Evolutionary conservation across 495 filamentous ascomycete species (phyloP).

Genomic region (Xylaria bambusicola): DNA sequence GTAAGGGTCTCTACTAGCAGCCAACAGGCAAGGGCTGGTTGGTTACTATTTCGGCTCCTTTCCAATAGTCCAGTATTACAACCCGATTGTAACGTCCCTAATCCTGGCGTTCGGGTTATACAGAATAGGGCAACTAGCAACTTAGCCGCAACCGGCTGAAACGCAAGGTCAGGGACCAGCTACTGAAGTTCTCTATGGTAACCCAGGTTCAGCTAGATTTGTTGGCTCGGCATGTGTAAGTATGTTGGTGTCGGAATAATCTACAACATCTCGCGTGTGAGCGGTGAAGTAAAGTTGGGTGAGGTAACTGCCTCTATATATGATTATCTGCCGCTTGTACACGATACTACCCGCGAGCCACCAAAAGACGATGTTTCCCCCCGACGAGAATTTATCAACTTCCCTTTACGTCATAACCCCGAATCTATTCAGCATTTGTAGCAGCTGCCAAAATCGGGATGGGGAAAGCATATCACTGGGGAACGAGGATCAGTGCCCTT

Average conservation of each 20-base stretch:
- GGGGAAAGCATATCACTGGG: too few species aligned
- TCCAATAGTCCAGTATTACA: not conserved
- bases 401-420: too few species aligned
- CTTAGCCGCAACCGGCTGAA: constrained; percentile 17
- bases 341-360: too few species aligned
- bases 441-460: too few species aligned
- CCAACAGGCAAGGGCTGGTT: constrained; percentile 1
- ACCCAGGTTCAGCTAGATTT: not conserved
- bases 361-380: too few species aligned
- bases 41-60: not conserved
- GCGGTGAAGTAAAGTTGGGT: not conserved
- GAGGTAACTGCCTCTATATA: not conserved
- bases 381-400: too few species aligned
- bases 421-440: too few species aligned
- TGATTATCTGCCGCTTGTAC: too few species aligned
- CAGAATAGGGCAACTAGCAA: not conserved
- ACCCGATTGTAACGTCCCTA: constrained; percentile 6
- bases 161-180: constrained; percentile 11
- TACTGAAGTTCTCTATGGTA: not conserved
- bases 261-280: constrained; percentile 4
- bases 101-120: not conserved
- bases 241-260: not conserved
- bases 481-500: too few species aligned
- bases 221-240: not conserved
- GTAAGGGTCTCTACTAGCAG: not conserved